phyloP scores from a whole-genome alignment of 805 yeast genomes.

The Barnettozyma sp. region DNA sequence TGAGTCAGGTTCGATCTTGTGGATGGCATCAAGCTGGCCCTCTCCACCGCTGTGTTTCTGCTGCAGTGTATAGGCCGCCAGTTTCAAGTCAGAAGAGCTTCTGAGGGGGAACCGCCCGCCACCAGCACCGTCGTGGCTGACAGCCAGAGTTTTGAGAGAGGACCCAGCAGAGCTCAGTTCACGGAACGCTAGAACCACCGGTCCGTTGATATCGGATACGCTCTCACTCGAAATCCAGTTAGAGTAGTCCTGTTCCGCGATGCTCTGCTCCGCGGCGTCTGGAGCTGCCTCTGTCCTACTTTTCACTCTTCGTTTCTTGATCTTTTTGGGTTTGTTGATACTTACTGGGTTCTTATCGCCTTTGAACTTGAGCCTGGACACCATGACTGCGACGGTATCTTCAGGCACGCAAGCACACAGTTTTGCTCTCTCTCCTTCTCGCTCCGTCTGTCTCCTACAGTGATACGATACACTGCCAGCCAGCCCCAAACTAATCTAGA shows the following conservation, averaged over 20 bases:
- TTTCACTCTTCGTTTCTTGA: no score
- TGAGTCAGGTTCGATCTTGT: slow-evolving; percentile 25
- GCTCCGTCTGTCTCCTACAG: not conserved
- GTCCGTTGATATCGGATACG: slow-evolving; percentile 28
- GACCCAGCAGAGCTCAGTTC: no score
- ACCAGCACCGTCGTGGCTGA: slow-evolving; percentile 6
- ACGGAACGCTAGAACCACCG: slow-evolving; percentile 22
- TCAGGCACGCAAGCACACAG: no score
- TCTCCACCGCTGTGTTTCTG: no score
- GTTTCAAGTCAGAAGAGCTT: not conserved
- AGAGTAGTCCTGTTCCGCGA: not conserved
- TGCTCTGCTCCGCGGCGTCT: no score
- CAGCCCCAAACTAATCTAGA: no score
- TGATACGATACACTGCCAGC: no score
- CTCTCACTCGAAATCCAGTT: slow-evolving; percentile 25
- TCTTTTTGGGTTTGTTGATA: slow-evolving; percentile 12
- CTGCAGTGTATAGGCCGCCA: not conserved
- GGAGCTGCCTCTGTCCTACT: no score
- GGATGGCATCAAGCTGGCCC: slow-evolving; percentile 10
- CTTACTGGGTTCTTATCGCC: slow-evolving; percentile 24
- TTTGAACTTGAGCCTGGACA: slow-evolving; percentile 31
- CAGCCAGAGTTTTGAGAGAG: not conserved
- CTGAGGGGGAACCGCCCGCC: no score
- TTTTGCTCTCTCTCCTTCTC: not conserved
- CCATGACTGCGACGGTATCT: slow-evolving; percentile 23